Percentiles rank a stretch among this genome's conserved stretches.
phyloP scores from a whole-genome alignment of 176 grass and related monocot species.

The Zizania latifolia region DNA sequence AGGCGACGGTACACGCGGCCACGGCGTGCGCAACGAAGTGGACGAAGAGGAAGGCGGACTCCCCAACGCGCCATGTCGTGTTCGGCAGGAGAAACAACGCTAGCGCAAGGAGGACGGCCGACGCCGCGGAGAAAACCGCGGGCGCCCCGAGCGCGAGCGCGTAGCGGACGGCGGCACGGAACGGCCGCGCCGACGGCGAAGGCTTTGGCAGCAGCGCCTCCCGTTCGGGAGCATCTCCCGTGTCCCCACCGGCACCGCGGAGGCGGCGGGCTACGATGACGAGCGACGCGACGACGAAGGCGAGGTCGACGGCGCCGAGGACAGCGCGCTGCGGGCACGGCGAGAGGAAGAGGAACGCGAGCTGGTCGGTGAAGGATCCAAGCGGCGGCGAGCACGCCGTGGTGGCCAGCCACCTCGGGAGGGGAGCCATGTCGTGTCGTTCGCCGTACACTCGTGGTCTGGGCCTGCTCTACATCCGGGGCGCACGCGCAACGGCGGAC shows the following conservation, averaged over 20 bases:
- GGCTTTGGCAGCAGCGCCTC: not conserved
- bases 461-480: too few species aligned
- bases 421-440: not conserved
- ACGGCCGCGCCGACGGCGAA: not conserved
- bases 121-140: constrained; percentile 2
- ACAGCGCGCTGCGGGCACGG: constrained; percentile 17
- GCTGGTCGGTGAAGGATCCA: not conserved
- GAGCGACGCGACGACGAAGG: constrained; percentile 4
- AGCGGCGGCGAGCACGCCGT: not conserved
- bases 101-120: constrained; percentile 20
- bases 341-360: constrained; percentile 25
- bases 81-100: constrained; percentile 5
- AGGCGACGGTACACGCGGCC: constrained; percentile 10
- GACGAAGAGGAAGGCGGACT: constrained; percentile 14
- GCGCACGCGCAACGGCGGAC: too few species aligned
- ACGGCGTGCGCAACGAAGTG: constrained; percentile 20
- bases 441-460: too few species aligned
- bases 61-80: not conserved
- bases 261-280: not conserved
- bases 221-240: not conserved
- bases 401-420: constrained; percentile 28
- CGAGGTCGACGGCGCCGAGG: constrained; percentile 24
- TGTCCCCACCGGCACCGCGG: rapidly evolving
- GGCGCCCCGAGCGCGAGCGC: constrained; percentile 18
- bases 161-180: not conserved